Evolutionary conservation across 805 yeast species (phyloP), one percentile per base, ranked within the genome.

Genomic region (Myxozyma neotropica): DNA sequence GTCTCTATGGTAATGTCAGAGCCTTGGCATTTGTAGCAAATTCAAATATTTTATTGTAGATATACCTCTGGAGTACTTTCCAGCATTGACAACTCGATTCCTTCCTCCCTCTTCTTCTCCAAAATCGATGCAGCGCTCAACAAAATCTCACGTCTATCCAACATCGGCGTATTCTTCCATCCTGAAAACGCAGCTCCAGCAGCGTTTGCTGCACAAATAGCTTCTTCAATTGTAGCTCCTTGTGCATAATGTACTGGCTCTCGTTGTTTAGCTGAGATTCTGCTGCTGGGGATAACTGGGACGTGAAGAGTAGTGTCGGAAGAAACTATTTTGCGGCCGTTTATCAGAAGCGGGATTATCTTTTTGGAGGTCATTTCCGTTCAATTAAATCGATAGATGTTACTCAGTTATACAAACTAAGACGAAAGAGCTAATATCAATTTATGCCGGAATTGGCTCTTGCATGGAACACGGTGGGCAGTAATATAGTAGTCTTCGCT

Each of bases 21-120:
- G 8, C 17, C 15, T 8, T 44, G n/a, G 15, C 42, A 12, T 21
- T 13, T 21, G 38, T 31, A 35, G 8, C 24, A 33, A 7, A 33
- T 13, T 17, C 10, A 5, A 8, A 42, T 8, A 29, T 10, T 29
- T 29, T 29, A 29, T 29, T 7, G 10, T 29, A 29, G 10, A 19
- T 56, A 27, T 31, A 59, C 63, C 46, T 49, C 47, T 3, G 64
- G 57, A n/a, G 27, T 50, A n/a, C 57, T 45, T 33, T 61, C 65
- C 6, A 27, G 26, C 42, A 52, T 23, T 21, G 62, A 43, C 13
- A 61, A 19, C 13, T 61, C 65, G 36, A 61, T 51, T 6, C 59
- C 65, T 13, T 58, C 57, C 7, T 55, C 45, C 12, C 59, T 36
- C 15, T 55, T 35, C 27, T 50, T 38, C 40, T 29, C 24, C 26